Base-by-base conservation (phyloP, 176 grass and related monocot genomes). In the Elaeis guineensis region DNA sequence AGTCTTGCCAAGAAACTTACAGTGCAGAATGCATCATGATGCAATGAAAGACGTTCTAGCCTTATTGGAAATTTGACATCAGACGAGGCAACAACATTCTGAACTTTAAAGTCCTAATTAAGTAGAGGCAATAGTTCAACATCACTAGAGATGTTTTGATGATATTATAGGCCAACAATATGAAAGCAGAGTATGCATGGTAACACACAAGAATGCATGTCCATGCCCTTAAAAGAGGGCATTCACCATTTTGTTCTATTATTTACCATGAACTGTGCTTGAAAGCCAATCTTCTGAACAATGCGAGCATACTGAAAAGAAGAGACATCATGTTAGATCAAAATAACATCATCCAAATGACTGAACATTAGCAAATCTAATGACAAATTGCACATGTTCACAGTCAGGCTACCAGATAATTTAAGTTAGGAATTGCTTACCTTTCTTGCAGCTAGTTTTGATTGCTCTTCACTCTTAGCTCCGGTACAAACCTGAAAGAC, bases 221-320 rank as follows among this genome's bases (percentile, higher is more conserved):
- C 35, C 35, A 39, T 12, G 35, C 35, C 12, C 35, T 39, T 12
- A 39, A 11, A 12, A 39, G 9, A 12, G 35, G 35, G 8, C 35
- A 39, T 12, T 39, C 35, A 12, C 0, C 35, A 39, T 9, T 39
- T 39, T 9, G 35, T 39, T 39, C 35, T 39, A 12, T 39, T 12
- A 39, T 12, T 39, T 83, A 97, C 92, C 92, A 91, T 97, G 53
- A 97, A 97, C 63, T 91, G 90, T 65, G 92, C 87, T 6, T 83
- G 87, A 83, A 97, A 97, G 11, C 92, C 92, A 64, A 97, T 83
- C 51, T 97, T 97, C 65, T 97, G 92, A 66, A 97, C 91, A 77
- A 97, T 88, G 29, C 84, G 92, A 60, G 92, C 92, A 85, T 89
- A 97, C 92, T 97, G 76, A 19, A 77, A 79, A 69, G 9, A 39